These are phyloP conservation scores for Talaromyces adpressus DNA, from an alignment of 495 filamentous ascomycete species.

Conservation along the genomic window DNA sequence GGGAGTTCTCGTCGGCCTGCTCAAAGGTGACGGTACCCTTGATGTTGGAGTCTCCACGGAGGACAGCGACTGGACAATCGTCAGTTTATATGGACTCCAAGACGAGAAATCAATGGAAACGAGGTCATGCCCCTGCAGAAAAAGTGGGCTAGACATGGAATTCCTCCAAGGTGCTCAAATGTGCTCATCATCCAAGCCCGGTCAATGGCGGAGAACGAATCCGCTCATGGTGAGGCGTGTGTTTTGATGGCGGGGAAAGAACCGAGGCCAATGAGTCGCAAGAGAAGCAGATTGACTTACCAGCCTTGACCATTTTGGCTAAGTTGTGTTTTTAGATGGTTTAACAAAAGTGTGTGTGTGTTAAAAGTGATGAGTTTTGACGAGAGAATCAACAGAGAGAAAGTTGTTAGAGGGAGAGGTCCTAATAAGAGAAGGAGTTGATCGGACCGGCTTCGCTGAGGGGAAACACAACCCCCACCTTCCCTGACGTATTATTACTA, in stretches of 20 bases:
- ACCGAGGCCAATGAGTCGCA: slow-evolving; percentile 9
- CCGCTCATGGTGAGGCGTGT: slow-evolving; percentile 10
- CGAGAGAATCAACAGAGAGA: not conserved
- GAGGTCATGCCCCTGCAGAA: too few species aligned
- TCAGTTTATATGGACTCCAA: not conserved
- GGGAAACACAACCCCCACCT: slow-evolving; percentile 2
- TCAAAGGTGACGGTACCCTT: slow-evolving; percentile 90
- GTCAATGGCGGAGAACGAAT: slow-evolving; percentile 28
- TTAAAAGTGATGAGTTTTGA: slow-evolving; percentile 7
- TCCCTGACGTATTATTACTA: not conserved
- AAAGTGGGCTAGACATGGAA: slow-evolving; percentile 3
- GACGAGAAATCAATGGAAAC: too few species aligned
- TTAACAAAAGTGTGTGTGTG: slow-evolving; percentile 2
- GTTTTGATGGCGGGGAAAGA: not conserved
- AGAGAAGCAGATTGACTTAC: slow-evolving; percentile 46
- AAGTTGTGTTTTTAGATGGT: slow-evolving; percentile 11
- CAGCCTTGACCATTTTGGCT: slow-evolving; percentile 92
- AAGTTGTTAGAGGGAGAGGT: not conserved
- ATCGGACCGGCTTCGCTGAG: not conserved
- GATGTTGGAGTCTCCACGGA: slow-evolving; percentile 70
- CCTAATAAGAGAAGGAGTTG: not conserved
- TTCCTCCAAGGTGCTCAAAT: slow-evolving; percentile 47
- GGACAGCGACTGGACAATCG: not conserved
- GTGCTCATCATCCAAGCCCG: slow-evolving; percentile 38
- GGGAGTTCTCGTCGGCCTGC: slow-evolving; percentile 70